Conservation (phyloP, 768 basidiomycete genomes). For the Suillus subaureus region DNA sequence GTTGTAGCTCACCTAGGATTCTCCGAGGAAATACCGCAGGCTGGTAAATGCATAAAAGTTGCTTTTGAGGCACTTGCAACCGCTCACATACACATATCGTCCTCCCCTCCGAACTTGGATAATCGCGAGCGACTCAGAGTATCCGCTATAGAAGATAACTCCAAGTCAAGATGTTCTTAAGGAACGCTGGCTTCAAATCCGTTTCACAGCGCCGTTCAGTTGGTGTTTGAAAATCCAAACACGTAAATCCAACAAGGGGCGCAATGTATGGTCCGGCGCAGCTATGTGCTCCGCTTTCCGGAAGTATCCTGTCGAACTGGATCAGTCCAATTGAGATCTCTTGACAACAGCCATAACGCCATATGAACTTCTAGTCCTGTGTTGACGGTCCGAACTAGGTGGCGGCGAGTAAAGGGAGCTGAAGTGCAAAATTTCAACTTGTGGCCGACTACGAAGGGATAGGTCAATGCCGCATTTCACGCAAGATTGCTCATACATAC, state of each 20-base stretch:
- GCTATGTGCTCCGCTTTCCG: background rate
- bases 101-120: background rate
- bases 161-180: background rate
- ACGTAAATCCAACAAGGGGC: constrained; percentile 2
- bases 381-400: background rate
- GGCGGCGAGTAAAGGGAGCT: background rate
- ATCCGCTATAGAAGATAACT: background rate
- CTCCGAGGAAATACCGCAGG: background rate
- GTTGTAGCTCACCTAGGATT: background rate
- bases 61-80: background rate
- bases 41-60: background rate
- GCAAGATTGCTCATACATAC: background rate
- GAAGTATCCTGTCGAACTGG: background rate
- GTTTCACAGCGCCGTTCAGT: background rate
- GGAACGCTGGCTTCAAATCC: background rate
- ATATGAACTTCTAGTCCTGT: background rate
- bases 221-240: background rate
- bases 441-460: background rate
- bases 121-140: background rate
- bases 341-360: background rate
- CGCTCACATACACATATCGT: background rate
- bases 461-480: background rate
- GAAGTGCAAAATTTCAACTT: background rate
- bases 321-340: background rate
- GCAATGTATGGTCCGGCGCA: background rate